Evolutionary conservation across 2,329 filamentous ascomycete species (phyloP).

Genomic region (Diaporthe sp.): DNA sequence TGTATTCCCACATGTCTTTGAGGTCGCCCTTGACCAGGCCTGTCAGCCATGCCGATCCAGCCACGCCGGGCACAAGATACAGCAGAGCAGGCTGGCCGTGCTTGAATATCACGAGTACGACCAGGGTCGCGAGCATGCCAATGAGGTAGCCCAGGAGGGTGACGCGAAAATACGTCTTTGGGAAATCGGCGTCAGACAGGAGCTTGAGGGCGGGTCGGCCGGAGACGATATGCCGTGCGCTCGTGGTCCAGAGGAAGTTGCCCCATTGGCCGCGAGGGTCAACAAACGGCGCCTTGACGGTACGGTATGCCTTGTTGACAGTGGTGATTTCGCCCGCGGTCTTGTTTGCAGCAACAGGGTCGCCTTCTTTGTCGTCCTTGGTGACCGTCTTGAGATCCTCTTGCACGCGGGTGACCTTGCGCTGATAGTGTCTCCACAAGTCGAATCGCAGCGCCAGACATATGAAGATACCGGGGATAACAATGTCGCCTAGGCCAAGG

Average conservation of each 20-base stretch:
- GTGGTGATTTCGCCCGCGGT: slow-evolving; percentile 48
- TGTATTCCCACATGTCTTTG: slow-evolving; percentile 82
- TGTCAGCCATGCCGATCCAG: slow-evolving; percentile 80
- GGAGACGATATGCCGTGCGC: slow-evolving; percentile 39
- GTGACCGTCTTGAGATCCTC: slow-evolving; percentile 46
- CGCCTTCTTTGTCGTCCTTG: slow-evolving; percentile 33
- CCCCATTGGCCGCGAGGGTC: slow-evolving; percentile 82
- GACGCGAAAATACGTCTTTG: slow-evolving; percentile 87
- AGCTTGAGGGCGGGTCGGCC: slow-evolving; percentile 45
- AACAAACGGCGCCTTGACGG: slow-evolving; percentile 63
- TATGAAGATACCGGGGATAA: slow-evolving; percentile 91
- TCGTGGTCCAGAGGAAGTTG: slow-evolving; percentile 80
- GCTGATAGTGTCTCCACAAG: slow-evolving; percentile 83
- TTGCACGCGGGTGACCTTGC: slow-evolving; percentile 65
- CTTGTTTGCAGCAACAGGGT: slow-evolving; percentile 39
- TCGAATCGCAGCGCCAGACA: slow-evolving; percentile 92
- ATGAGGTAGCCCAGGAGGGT: slow-evolving; percentile 79
- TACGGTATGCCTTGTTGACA: slow-evolving; percentile 53
- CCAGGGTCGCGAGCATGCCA: slow-evolving; percentile 81
- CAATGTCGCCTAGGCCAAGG: slow-evolving; percentile 93
- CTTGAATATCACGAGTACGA: slow-evolving; percentile 80
- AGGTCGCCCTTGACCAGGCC: slow-evolving; percentile 78
- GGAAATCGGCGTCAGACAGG: slow-evolving; percentile 65
- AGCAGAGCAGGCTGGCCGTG: slow-evolving; percentile 91
- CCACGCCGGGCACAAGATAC: slow-evolving; percentile 89